These are phyloP conservation scores for Closterium sp. DNA, from an alignment of 139 green algal genomes.

Conservation along the genomic window DNA sequence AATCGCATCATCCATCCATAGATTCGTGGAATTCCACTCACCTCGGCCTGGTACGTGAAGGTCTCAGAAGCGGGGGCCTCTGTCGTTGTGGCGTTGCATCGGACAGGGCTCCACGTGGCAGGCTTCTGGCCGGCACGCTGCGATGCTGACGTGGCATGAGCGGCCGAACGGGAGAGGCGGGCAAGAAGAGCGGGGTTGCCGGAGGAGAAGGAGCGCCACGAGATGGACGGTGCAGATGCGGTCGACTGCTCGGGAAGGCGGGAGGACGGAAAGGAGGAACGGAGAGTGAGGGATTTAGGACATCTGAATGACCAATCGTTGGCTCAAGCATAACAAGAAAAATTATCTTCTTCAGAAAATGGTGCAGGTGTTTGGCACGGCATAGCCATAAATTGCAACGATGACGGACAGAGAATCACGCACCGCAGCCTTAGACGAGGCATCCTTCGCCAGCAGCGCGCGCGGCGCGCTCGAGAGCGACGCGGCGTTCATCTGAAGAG, in stretches of 20 bases:
- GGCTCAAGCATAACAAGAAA: background rate
- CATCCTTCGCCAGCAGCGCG: background rate
- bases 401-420: background rate
- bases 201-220: background rate
- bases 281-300: background rate
- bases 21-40: constrained; percentile 4
- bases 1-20: too few species aligned
- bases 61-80: constrained; percentile 32
- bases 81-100: background rate
- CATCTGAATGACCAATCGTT: background rate
- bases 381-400: too few species aligned
- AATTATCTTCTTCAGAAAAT: background rate
- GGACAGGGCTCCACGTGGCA: background rate
- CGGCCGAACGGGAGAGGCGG: background rate
- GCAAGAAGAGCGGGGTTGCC: background rate
- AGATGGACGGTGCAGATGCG: background rate
- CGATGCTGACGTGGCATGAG: background rate
- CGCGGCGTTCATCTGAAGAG: background rate
- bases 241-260: background rate
- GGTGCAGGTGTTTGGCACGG: too few species aligned
- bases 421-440: background rate
- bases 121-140: background rate
- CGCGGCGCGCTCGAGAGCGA: background rate
- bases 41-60: constrained; percentile 46
- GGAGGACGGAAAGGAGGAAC: too few species aligned